These are phyloP conservation scores for Heliocybe sulcata DNA, from an alignment of 1,284 basidiomycete species.

Conservation along the genomic window DNA sequence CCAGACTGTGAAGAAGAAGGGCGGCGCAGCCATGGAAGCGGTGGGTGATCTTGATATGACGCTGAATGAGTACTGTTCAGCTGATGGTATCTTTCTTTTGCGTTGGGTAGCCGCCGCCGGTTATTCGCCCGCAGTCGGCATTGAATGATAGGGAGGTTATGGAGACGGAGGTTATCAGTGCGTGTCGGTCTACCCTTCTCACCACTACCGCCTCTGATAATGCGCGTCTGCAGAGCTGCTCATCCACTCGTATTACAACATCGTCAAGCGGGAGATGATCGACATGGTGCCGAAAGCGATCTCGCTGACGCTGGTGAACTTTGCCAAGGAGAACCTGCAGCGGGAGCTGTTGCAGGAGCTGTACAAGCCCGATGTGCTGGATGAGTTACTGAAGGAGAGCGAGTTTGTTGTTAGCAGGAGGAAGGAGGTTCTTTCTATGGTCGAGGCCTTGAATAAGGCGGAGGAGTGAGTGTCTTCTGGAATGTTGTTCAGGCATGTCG, in stretches of 20 bases:
- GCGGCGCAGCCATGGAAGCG: constrained; percentile 78
- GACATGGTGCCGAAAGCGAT: constrained; percentile 99
- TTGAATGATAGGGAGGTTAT: constrained; percentile 94
- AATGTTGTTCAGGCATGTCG: not conserved
- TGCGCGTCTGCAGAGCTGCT: constrained; percentile 57
- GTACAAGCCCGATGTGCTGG: constrained; percentile 88
- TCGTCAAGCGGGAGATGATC: constrained; percentile 98
- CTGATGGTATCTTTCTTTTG: not conserved
- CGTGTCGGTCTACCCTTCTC: constrained; percentile 29
- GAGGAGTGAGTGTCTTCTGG: constrained; percentile 63
- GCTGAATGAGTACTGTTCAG: not conserved
- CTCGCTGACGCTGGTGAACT: constrained; percentile 87
- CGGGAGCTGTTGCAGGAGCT: constrained; percentile 83
- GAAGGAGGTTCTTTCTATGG: constrained; percentile 88
- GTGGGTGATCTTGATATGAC: constrained; percentile 22
- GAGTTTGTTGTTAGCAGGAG: constrained; percentile 78
- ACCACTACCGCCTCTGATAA: constrained; percentile 3
- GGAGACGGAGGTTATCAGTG: constrained; percentile 99
- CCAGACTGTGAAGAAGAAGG: constrained; percentile 64
- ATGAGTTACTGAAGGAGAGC: constrained; percentile 90
- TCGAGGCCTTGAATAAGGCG: constrained; percentile 84
- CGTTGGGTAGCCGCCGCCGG: constrained; percentile 60
- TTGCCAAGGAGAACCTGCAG: constrained; percentile 91
- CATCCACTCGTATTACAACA: constrained; percentile 93
- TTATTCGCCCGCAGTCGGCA: constrained; percentile 89